Percentiles rank a stretch among this genome's conserved stretches.
These are phyloP conservation scores for Penicillium paneum DNA, from an alignment of 2,329 filamentous ascomycete genomes.

Conservation along the genomic window DNA sequence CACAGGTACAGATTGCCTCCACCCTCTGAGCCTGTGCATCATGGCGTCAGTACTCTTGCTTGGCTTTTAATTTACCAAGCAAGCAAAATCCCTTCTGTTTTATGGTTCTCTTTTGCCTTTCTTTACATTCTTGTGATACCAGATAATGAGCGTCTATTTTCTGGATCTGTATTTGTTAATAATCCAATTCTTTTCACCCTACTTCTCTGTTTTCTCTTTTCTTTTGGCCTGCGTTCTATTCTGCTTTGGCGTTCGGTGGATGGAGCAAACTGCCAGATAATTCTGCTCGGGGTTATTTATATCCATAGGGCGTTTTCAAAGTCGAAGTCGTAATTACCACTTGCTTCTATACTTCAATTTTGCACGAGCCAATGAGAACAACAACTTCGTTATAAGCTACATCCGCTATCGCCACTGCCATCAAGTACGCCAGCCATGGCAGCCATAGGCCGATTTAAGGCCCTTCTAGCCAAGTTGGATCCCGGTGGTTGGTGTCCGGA, in stretches of 20 bases:
- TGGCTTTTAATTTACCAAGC: conserved; percentile 2
- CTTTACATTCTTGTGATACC: conserved; percentile 28
- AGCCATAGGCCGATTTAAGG: no score
- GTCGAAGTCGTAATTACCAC: no score
- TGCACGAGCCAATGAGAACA: no score
- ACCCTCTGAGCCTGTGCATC: conserved; percentile 22
- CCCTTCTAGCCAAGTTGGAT: no score
- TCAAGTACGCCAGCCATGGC: no score
- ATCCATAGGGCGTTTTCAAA: not conserved
- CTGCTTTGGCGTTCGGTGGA: not conserved
- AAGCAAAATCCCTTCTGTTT: conserved; percentile 8
- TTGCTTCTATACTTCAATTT: no score
- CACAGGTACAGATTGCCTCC: conserved; percentile 17
- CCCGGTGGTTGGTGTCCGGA: no score
- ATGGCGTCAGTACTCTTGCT: conserved; percentile 26
- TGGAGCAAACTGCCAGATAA: not conserved
- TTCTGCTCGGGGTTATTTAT: not conserved
- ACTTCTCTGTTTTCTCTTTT: not conserved
- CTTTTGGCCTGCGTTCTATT: not conserved
- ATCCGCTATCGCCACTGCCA: no score
- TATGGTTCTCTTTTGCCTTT: conserved; percentile 5
- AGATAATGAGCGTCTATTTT: conserved; percentile 32
- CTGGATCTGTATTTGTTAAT: conserved; percentile 33
- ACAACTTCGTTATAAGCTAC: no score
- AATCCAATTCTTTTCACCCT: conserved; percentile 14